These are phyloP conservation scores for Nemania sp. DNA, from an alignment of 2,329 filamentous ascomycete species.

Conservation along the genomic window DNA sequence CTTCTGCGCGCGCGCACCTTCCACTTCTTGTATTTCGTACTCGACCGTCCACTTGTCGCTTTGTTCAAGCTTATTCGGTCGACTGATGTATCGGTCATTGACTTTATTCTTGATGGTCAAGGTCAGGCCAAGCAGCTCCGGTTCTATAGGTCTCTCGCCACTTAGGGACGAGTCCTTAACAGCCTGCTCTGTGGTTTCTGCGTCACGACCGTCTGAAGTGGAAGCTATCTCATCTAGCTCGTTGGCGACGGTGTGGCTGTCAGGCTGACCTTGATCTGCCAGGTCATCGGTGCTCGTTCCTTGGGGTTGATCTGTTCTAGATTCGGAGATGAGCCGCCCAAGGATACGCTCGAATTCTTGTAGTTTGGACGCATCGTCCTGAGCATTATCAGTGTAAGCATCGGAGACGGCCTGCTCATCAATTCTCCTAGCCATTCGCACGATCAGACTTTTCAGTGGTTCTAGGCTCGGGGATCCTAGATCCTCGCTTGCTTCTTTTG, in stretches of 20 bases:
- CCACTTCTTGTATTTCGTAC: constrained; percentile 72
- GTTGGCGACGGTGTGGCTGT: too few species aligned
- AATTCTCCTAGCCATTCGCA: constrained; percentile 53
- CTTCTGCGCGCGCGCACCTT: constrained; percentile 45
- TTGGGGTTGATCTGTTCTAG: constrained; percentile 32
- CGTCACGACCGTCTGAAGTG: not conserved
- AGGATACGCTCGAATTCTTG: constrained; percentile 56
- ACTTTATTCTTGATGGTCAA: constrained; percentile 74
- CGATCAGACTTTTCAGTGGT: constrained; percentile 51
- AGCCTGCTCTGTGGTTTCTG: not conserved
- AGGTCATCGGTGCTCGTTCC: not conserved
- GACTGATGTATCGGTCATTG: constrained; percentile 63
- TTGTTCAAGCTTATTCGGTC: constrained; percentile 55
- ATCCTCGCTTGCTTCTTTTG: constrained; percentile 33
- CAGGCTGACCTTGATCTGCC: constrained; percentile 4
- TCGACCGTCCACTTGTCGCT: constrained; percentile 70
- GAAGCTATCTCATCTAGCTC: not conserved
- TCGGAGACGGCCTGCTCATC: constrained; percentile 39
- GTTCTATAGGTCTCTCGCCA: constrained; percentile 15
- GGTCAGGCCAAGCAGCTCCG: constrained; percentile 67
- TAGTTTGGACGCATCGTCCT: constrained; percentile 45
- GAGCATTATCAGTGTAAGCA: constrained; percentile 32
- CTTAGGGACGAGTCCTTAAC: not conserved
- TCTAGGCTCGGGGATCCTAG: constrained; percentile 12
- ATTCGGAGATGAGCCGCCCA: constrained; percentile 49